Percentiles rank a stretch among this genome's conserved stretches.
These are phyloP conservation scores for Taphrina pruni DNA, from an alignment of 1,139 yeast genomes.

Conservation along the genomic window DNA sequence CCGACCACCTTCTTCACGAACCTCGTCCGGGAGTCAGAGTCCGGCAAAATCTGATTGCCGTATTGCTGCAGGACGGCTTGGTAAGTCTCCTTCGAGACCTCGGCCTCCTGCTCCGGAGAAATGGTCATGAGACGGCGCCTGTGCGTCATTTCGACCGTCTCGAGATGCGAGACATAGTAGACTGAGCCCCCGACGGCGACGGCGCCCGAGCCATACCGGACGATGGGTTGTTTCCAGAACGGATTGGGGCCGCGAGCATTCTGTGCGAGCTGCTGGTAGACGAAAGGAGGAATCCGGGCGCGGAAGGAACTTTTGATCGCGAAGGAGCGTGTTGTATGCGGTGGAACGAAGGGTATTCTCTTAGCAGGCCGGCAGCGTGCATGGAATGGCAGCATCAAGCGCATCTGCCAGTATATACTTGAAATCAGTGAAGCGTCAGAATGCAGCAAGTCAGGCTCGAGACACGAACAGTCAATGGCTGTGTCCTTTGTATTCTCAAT, in stretches of 20 bases:
- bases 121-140: slow-evolving; percentile 76
- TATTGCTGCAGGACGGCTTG: slow-evolving; percentile 59
- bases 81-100: slow-evolving; percentile 74
- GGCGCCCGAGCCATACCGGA: slow-evolving; percentile 29
- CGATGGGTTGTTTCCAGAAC: slow-evolving; percentile 23
- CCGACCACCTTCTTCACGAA: slow-evolving; percentile 67
- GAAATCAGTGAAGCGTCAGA: too few species aligned
- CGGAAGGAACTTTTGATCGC: neutral
- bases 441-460: too few species aligned
- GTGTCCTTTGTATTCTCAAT: too few species aligned
- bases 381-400: too few species aligned
- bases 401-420: too few species aligned
- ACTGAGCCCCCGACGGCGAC: slow-evolving; percentile 34
- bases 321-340: neutral
- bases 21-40: slow-evolving; percentile 56
- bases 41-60: slow-evolving; percentile 52
- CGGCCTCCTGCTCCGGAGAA: slow-evolving; percentile 68
- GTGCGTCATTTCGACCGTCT: slow-evolving; percentile 50
- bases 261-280: slow-evolving; percentile 30
- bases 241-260: slow-evolving; percentile 25
- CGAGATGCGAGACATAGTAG: slow-evolving; percentile 40
- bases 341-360: too few species aligned
- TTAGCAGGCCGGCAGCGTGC: too few species aligned
- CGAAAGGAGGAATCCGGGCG: slow-evolving; percentile 32
- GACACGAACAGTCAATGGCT: too few species aligned